These are phyloP conservation scores for Saccharomycopsis microspora DNA, from an alignment of 805 yeast species.

Conservation along the genomic window DNA sequence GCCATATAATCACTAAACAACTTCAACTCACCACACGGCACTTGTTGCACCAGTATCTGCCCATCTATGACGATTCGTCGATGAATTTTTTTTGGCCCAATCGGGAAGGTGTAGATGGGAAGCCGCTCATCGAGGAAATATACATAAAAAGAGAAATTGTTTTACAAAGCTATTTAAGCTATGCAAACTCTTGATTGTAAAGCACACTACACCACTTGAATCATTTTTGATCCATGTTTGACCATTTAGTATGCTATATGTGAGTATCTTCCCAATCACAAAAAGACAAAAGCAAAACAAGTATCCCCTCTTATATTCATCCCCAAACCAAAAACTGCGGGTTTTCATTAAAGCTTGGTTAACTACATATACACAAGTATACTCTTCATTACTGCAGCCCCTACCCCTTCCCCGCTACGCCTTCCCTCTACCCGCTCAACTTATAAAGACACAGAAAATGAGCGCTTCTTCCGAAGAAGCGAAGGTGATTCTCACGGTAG, in stretches of 20 bases:
- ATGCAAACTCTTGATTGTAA: background rate
- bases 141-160: background rate
- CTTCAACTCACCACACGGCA: conserved; percentile 2
- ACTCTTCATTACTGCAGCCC: background rate
- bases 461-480: too few species aligned
- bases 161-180: background rate
- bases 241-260: background rate
- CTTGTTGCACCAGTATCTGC: conserved; percentile 4
- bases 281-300: too few species aligned
- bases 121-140: background rate
- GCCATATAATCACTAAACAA: background rate
- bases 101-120: background rate
- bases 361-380: background rate
- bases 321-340: background rate
- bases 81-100: background rate
- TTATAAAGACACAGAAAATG: too few species aligned
- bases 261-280: too few species aligned
- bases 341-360: background rate
- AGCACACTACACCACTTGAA: background rate
- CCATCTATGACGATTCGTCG: background rate
- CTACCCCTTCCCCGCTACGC: too few species aligned
- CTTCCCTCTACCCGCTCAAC: too few species aligned
- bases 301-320: too few species aligned
- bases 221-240: background rate
- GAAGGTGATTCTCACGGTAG: too few species aligned